Evolutionary conservation across 2,329 filamentous ascomycete genomes (phyloP), one percentile per base, ranked within the genome.

Genomic region (Aciculosporium take): DNA sequence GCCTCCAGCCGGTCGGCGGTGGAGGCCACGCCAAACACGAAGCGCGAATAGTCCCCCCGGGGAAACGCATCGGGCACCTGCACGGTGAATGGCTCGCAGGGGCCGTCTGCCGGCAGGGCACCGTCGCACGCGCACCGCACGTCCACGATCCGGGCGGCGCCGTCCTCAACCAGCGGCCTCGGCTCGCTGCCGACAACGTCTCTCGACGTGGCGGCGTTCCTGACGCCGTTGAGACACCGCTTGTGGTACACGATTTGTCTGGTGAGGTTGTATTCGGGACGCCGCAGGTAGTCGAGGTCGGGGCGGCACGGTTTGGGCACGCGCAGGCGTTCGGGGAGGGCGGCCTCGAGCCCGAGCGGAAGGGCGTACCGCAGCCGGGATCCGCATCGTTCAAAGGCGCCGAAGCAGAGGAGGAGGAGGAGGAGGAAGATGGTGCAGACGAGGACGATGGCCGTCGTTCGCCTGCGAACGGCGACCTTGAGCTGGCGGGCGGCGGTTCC

Each of bases 1-100:
- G 65, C 62, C 30, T 64, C 56, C 42, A 78, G 55, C 27, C 74
- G 65, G 21, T 64, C 60, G 25, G 68, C 60, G 7, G 61, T 67
- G 18, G 73, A 76, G 0, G 74, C 71, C 4, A 78, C 65, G 42
- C 72, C 74, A 45, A 79, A 78, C 43, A 74, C 56, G 34, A 76
- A 63, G 39, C 76, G 65, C 0, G 63, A 58, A 46, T 72, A 71
- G 7, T 61, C 61, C 24, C 56, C 49, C 24, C 53, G 51, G 0
- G 67, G 64, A 38, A 65, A 66, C 1, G 66, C 61, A 0, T 50
- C 48, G 0, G 71, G 65, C 0, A 76, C 69, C 3, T 60, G 51
- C 6, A 78, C 51, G 0, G 58, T 50, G 15, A 78, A 55, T 2
- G 67, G 61, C 10, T 71, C 62, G 47, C 66, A 61, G 1, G 42